Conservation (phyloP, 208 protist genomes). For the Acanthamoeba royreba region DNA sequence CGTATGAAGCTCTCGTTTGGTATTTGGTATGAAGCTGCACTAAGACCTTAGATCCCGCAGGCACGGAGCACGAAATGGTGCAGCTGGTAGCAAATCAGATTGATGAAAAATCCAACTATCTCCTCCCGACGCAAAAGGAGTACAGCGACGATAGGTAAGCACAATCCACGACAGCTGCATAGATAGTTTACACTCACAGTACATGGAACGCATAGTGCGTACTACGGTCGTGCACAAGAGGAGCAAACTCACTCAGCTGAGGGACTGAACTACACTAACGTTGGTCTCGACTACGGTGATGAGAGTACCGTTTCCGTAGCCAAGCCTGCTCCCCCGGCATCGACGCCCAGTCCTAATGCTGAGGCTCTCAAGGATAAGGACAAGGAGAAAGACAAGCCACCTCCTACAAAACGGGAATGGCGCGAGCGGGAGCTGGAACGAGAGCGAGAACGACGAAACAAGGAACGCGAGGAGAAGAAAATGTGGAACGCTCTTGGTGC, state of each 20-base stretch:
- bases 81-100: neutral
- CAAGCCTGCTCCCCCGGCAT: too few relatives aligned
- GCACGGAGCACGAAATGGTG: neutral
- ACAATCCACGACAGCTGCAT: neutral
- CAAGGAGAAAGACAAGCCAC: neutral
- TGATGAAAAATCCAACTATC: neutral
- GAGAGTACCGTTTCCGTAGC: neutral
- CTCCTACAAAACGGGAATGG: neutral
- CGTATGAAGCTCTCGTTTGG: neutral
- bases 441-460: neutral
- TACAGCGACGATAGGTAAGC: neutral
- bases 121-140: neutral
- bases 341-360: neutral
- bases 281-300: neutral
- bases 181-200: neutral
- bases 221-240: neutral
- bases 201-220: neutral
- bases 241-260: neutral
- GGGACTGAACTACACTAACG: neutral
- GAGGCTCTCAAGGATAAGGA: neutral
- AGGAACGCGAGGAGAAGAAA: neutral
- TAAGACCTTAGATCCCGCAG: neutral
- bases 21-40: neutral
- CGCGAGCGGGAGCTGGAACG: neutral
- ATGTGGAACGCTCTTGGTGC: neutral